Evolutionary conservation across 345 rosid species (phyloP).

Genomic region (Citrus trifoliata): DNA sequence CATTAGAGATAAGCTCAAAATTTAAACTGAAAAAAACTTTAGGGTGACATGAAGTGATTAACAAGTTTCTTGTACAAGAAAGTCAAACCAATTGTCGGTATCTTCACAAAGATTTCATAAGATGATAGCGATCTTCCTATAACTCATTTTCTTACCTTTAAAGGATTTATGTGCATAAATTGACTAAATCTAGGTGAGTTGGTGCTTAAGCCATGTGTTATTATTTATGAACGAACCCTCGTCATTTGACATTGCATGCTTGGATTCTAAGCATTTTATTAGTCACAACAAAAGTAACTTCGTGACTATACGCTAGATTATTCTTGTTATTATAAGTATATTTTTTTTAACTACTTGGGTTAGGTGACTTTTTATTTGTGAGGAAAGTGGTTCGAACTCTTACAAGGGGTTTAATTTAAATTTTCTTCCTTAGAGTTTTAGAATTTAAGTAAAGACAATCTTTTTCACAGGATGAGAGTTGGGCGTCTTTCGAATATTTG

Average conservation of each 20-base stretch:
- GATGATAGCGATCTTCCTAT: not conserved
- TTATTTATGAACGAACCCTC: too few relatives aligned
- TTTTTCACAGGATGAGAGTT: fast-evolving
- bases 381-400: fast-evolving
- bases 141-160: not conserved
- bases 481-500: fast-evolving
- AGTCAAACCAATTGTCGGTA: not conserved
- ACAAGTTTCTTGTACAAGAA: not conserved
- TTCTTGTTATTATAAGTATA: not conserved
- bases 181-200: not conserved
- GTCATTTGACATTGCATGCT: not conserved
- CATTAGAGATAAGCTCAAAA: not conserved
- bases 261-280: not conserved
- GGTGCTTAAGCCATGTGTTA: not conserved
- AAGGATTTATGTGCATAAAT: not conserved
- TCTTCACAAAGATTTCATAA: not conserved
- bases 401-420: too few relatives aligned
- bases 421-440: fast-evolving
- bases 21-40: not conserved
- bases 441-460: fast-evolving
- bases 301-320: not conserved
- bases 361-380: too few relatives aligned
- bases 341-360: not conserved
- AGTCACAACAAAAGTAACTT: not conserved
- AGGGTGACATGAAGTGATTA: not conserved